A percentile compares a stretch with the other conserved stretches of the same genome.
These are phyloP conservation scores for Quercus mongolica DNA, from an alignment of 306 rosid species.

Conservation along the genomic window DNA sequence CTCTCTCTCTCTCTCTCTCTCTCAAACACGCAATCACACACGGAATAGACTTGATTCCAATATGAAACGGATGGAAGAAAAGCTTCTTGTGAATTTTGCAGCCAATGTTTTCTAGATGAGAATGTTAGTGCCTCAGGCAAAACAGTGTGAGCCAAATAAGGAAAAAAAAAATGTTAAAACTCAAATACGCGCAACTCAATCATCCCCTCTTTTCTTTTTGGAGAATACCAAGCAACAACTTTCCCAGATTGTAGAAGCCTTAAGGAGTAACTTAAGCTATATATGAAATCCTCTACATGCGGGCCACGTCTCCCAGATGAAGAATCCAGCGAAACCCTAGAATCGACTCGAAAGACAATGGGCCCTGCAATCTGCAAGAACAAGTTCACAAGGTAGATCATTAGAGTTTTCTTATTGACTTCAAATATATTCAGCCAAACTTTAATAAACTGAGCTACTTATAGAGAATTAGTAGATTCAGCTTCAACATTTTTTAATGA, in stretches of 20 bases:
- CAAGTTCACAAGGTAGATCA: not conserved
- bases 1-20: too few species aligned
- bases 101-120: not conserved
- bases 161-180: constrained; percentile 32
- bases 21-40: too few species aligned
- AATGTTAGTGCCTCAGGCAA: not conserved
- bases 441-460: not conserved
- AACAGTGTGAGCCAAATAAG: not conserved
- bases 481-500: not conserved
- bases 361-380: constrained; percentile 69
- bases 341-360: constrained; percentile 64
- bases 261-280: constrained; percentile 78
- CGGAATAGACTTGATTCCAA: too few species aligned
- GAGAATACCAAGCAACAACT: constrained; percentile 91
- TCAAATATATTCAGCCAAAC: not conserved
- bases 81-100: not conserved
- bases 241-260: constrained; percentile 62
- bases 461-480: not conserved
- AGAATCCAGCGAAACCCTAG: constrained; percentile 48
- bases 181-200: constrained; percentile 73
- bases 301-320: constrained; percentile 39
- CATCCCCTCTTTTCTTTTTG: constrained; percentile 89
- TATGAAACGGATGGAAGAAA: not conserved
- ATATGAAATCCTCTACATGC: constrained; percentile 67
- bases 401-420: not conserved